Base-by-base conservation (phyloP, 2,329 filamentous ascomycete genomes). In the Colletotrichum australisinense region DNA sequence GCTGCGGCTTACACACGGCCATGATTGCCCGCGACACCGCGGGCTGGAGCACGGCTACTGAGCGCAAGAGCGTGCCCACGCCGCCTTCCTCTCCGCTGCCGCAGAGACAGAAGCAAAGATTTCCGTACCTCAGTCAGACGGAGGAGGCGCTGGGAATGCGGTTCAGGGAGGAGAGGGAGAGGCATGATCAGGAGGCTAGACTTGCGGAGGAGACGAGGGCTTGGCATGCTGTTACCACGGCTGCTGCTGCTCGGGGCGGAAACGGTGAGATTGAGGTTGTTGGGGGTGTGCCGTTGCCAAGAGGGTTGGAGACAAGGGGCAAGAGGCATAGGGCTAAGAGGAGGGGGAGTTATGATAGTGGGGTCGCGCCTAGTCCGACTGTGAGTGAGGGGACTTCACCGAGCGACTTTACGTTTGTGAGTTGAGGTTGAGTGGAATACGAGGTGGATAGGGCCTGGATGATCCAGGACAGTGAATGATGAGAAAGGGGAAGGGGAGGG, bases 91-190 rank as follows among this genome's bases (percentile, higher is more conserved):
- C 49, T 35, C 46, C 65, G 32, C n/a, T 32, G 30, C 22, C 4
- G 64, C 28, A 46, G 55, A 59, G 1, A 28, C 32, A 8, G n/a
- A 16, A 11, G 30, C n/a, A 55, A 22, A 26, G 32, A n/a, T 19
- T 22, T 22, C 30, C 35, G 1, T 66, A 67, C n/a, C 28, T 46
- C 24, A 69, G 67, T 30, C 68, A 58, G 28, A 56, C 68, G 24
- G 75, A 76, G 67, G 75, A 76, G 67, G 63, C 64, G 62, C 49
- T 76, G 16, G 67, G 64, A 5, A 59, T 28, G 62, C 59, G 75
- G 55, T 49, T 76, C 6, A 52, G 35, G 4, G 64, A 75, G 35
- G 75, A 76, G 65, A 59, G 62, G 28, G 62, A 65, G 14, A 53
- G 73, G 32, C 32, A 68, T 9, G 65, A 73, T 12, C 53, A 35